Evolutionary conservation across 805 yeast genomes (phyloP).

Genomic region (Hanseniaspora meyeri): DNA sequence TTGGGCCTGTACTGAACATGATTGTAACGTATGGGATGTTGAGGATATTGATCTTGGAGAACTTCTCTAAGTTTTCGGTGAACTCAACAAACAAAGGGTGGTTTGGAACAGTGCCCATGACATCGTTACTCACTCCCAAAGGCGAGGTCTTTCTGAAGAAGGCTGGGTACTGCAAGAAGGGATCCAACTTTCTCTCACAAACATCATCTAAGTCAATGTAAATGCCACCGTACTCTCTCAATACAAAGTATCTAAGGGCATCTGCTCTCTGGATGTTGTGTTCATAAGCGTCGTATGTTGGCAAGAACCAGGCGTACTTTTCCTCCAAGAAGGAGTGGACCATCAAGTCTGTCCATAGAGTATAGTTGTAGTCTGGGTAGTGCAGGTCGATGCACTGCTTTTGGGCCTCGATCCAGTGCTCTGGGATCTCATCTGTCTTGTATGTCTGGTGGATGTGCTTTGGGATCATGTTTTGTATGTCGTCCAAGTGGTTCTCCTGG

Average conservation of each 20-base stretch:
- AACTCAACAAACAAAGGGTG: conserved; percentile 76
- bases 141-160: conserved; percentile 80
- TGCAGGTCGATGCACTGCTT: conserved; percentile 63
- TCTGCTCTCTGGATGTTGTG: conserved; percentile 85
- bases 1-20: conserved; percentile 88
- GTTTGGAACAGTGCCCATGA: conserved; percentile 76
- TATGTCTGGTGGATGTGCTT: conserved; percentile 90
- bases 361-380: conserved; percentile 70
- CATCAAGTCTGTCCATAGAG: conserved; percentile 81
- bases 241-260: conserved; percentile 74
- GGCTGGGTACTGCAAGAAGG: conserved; percentile 68
- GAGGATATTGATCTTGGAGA: conserved; percentile 56
- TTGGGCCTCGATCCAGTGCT: conserved; percentile 68
- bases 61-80: conserved; percentile 48
- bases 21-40: conserved; percentile 74
- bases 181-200: conserved; percentile 66
- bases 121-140: conserved; percentile 84
- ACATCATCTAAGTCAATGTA: conserved; percentile 88
- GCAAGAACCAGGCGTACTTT: conserved; percentile 76
- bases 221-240: conserved; percentile 76
- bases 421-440: conserved; percentile 67
- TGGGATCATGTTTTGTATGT: conserved; percentile 44
- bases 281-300: conserved; percentile 62
- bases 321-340: conserved; percentile 65
- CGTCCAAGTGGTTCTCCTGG: conserved; percentile 34